A percentile compares a stretch with the other conserved stretches of the same genome.
These are phyloP conservation scores for Dactylellina haptotyla DNA, from an alignment of 2,329 filamentous ascomycete species.

Conservation along the genomic window DNA sequence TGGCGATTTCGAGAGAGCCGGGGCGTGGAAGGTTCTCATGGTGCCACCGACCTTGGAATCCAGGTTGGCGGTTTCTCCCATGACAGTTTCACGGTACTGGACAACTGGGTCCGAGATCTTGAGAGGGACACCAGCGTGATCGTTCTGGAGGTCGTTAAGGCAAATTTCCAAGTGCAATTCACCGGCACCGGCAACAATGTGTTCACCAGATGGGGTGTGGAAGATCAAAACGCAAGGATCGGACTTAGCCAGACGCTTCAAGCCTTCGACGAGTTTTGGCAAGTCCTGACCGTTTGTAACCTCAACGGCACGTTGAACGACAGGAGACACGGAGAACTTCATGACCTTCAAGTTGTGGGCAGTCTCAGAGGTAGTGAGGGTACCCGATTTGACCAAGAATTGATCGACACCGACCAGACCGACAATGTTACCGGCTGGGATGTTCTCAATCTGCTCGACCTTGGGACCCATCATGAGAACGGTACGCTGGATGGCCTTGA, in stretches of 20 bases:
- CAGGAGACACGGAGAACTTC: conserved; percentile 99
- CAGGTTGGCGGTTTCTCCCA: conserved; percentile 77
- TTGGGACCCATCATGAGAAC: conserved; percentile 99
- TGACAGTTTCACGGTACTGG: conserved; percentile 97
- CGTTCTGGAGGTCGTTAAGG: conserved; percentile 99
- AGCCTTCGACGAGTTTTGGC: conserved; percentile 99
- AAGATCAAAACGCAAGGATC: conserved; percentile 95
- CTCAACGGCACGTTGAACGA: conserved; percentile 97
- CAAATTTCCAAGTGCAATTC: conserved; percentile 99
- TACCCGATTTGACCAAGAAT: conserved; percentile 99
- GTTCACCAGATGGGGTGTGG: conserved; percentile 93
- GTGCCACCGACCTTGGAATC: conserved; percentile 65
- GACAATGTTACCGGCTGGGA: conserved; percentile 99
- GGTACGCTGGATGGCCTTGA: conserved; percentile 99
- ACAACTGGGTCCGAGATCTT: conserved; percentile 98
- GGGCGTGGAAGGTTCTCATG: conserved; percentile 2
- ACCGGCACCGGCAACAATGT: conserved; percentile 98
- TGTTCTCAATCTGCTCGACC: conserved; percentile 98
- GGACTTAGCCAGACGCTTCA: conserved; percentile 99
- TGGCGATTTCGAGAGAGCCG: conserved; percentile 97
- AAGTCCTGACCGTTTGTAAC: conserved; percentile 99
- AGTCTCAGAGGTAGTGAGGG: conserved; percentile 93
- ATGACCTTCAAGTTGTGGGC: conserved; percentile 99
- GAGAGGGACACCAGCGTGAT: conserved; percentile 98
- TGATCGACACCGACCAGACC: conserved; percentile 99